Conservation (phyloP, 106 monocot species). For the Platanthera guangdongensis region DNA sequence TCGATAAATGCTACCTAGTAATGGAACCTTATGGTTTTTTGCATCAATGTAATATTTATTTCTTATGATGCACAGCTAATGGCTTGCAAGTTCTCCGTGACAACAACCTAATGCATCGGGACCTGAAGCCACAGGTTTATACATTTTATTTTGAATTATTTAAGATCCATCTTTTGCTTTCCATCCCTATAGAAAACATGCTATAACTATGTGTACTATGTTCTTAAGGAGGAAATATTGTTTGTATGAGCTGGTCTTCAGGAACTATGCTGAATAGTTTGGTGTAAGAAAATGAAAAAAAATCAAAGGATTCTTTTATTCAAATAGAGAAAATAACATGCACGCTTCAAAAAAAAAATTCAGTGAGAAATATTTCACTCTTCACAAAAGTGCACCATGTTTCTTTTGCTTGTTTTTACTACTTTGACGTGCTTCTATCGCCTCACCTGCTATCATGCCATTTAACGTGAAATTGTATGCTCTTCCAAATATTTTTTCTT, state of each 20-base stretch:
- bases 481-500: background rate
- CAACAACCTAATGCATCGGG: slow-evolving; percentile 87
- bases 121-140: slow-evolving; percentile 92
- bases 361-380: background rate
- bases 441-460: background rate
- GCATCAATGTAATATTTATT: background rate
- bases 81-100: slow-evolving; percentile 89
- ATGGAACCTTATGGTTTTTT: background rate
- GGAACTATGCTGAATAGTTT: background rate
- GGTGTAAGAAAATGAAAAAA: background rate
- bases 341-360: background rate
- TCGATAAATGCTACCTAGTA: slow-evolving; percentile 1
- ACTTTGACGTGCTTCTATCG: background rate
- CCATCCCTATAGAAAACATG: background rate
- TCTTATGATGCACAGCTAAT: slow-evolving; percentile 45
- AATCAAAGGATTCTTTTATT: background rate
- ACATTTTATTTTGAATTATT: background rate
- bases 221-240: background rate
- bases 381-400: background rate
- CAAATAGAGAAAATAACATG: background rate
- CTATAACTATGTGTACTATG: background rate
- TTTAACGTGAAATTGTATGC: background rate
- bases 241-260: background rate
- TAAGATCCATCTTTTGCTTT: background rate
- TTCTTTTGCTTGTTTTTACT: background rate